Base-by-base conservation (phyloP, 2,329 filamentous ascomycete species). In the Graphiopsis chlorocephala region DNA sequence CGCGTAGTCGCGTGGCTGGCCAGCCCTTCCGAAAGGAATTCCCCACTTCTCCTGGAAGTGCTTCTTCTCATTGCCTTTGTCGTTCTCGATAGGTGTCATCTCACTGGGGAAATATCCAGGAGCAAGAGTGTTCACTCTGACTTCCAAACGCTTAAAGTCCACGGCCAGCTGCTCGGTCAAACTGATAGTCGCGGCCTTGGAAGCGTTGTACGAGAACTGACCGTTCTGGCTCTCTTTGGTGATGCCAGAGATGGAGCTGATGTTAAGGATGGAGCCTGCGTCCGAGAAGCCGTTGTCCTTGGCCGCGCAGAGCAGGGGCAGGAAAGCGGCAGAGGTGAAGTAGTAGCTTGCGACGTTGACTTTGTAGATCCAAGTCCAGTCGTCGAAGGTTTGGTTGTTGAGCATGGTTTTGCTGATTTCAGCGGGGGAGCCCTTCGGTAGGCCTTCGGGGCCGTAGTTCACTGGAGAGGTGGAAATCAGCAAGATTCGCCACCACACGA, bases 391-490 rank as follows among this genome's bases (percentile, higher is more conserved):
- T 35, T 70, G 67, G 26, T 76, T 75, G 12, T 75, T 75, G 47
- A 87, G 79, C 69, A 85, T 80, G 3, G 78, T 75, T 1, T 80
- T 81, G 4, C 86, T 82, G 83, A 90, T 85, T 53, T 89, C 86
- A 53, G 84, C n/a, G 83, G 70, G 66, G 31, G 64, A 65, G 38
- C 73, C 73, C 33, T 66, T 42, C 0, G 72, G 72, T 26, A 65
- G 60, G 1, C 72, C 72, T 5, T 52, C 63, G 0, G 68, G 60
- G 8, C 72, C 72, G 23, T 72, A 74, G 55, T 73, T 73, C 14
- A 71, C 68, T 29, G 20, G 3, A 11, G 31, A 35, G 4, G 20
- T 45, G 1, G n/a, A 20, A 23, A 15, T 45, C 23, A 45, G 38
- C 38, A 45, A 23, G 38, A n/a, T 8, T 45, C n/a, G 38, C 38